Evolutionary conservation across 2,329 filamentous ascomycete species (phyloP), one percentile per base, ranked within the genome.

Genomic region (Aspergillus sp.): DNA sequence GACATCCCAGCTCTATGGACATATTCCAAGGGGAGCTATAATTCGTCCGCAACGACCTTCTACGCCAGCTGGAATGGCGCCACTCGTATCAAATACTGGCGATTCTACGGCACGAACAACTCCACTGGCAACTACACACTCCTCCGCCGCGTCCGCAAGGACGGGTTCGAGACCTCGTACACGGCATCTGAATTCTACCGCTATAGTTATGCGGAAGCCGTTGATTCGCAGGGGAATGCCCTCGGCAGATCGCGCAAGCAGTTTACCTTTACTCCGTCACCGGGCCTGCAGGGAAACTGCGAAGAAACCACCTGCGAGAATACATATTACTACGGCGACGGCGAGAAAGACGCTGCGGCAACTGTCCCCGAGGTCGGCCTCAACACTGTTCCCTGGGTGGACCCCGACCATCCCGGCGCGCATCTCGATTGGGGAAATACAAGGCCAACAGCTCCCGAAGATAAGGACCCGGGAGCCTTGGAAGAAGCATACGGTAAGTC

Each of bases 41-140:
- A 63, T 0, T 60, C 64, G 35, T 67, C 71, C 0, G 57, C 68
- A 6, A 71, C 67, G 3, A 73, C 62, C 21, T 66, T 73, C 51
- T 77, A 77, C 50, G 74, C 71, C 11, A 76, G 74, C 58, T 77
- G 74, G 74, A 77, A 77, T 41, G 74, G 74, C 8, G 74, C 74
- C 6, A 77, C 74, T 6, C 72, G 71, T 35, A 70, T 77, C 19
- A 60, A 66, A 17, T 58, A 57, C 39, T 77, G 73, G 73, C 64
- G 67, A 6, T 72, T 77, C 60, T 74, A 71, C 62, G 73, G 70
- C 31, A 50, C 70, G 7, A 57, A 56, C 40, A 66, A 74, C 56
- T 63, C 60, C 37, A 69, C 71, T 0, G 70, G 69, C 2, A 69
- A 71, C 6, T 77, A 66, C 55, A 65, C 49, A 4, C 54, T 70